Percentiles rank a stretch among this genome's conserved stretches.
Evolutionary conservation across 2,329 filamentous ascomycete genomes (phyloP).

Genomic region (Colletotrichum sp.): DNA sequence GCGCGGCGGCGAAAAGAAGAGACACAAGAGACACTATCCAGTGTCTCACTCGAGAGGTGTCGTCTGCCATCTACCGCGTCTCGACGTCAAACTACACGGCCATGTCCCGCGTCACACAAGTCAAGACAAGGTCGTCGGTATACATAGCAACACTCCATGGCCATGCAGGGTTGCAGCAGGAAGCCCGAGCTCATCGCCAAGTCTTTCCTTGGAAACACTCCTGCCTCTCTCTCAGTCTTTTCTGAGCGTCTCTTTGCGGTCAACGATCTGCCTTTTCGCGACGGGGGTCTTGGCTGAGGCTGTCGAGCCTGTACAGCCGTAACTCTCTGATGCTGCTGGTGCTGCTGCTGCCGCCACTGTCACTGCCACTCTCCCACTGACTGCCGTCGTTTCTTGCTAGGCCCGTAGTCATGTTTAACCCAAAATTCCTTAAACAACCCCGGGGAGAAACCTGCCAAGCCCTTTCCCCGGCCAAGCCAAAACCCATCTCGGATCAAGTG

Average conservation of each 20-base stretch:
- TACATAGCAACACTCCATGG: not conserved
- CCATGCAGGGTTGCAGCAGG: not conserved
- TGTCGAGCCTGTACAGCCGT: not conserved
- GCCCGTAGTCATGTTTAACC: not conserved
- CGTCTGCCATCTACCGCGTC: not conserved
- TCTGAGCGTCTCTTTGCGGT: not conserved
- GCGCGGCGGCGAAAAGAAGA: not conserved
- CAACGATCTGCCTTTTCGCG: slow-evolving; percentile 10
- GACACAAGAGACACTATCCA: not conserved
- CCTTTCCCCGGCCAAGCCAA: slow-evolving; percentile 6
- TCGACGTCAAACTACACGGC: not conserved
- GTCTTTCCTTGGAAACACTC: slow-evolving; percentile 15
- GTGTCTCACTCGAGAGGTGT: not conserved
- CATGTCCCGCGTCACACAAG: not conserved
- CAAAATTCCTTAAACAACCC: not conserved
- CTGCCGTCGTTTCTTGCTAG: not conserved
- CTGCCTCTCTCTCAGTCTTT: not conserved
- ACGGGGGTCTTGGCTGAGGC: slow-evolving; percentile 1
- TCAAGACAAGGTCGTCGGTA: not conserved
- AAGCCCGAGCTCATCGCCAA: slow-evolving; percentile 4
- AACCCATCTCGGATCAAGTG: not conserved
- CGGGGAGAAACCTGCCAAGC: slow-evolving; percentile 10
- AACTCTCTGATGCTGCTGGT: not conserved
- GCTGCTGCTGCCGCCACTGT: not conserved
- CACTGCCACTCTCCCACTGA: not conserved